These are phyloP conservation scores for Erythrobasidium yunnanense DNA, from an alignment of 768 basidiomycete species.

Conservation along the genomic window DNA sequence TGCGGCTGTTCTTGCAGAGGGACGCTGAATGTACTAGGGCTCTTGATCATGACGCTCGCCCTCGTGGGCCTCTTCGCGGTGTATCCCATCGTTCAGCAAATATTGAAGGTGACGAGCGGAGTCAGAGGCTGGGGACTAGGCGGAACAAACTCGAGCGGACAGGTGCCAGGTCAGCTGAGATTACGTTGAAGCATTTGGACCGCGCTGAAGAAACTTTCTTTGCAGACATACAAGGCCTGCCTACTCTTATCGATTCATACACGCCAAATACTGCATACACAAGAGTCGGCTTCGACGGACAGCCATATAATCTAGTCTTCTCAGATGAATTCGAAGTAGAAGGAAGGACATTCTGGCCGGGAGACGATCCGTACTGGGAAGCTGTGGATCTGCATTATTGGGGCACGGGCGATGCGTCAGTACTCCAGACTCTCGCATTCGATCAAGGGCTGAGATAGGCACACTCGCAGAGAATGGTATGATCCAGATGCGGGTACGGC, in stretches of 20 bases:
- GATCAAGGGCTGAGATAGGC: too few relatives aligned
- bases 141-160: slow-evolving; percentile 58
- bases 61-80: slow-evolving; percentile 73
- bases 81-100: slow-evolving; percentile 67
- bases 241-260: slow-evolving; percentile 12
- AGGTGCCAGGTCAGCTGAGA: slow-evolving; percentile 47
- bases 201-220: too few relatives aligned
- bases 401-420: slow-evolving; percentile 36
- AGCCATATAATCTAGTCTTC: slow-evolving; percentile 59
- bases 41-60: slow-evolving; percentile 57
- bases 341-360: slow-evolving; percentile 60
- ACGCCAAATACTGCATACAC: slow-evolving; percentile 16
- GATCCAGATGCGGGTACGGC: slow-evolving; percentile 60
- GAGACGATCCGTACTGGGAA: slow-evolving; percentile 47
- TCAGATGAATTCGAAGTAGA: slow-evolving; percentile 72
- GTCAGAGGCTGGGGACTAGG: background rate
- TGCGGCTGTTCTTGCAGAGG: slow-evolving; percentile 66
- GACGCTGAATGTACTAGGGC: slow-evolving; percentile 64
- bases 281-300: slow-evolving; percentile 14
- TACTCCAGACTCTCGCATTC: too few relatives aligned
- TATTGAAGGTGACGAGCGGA: slow-evolving; percentile 38
- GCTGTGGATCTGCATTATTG: slow-evolving; percentile 47
- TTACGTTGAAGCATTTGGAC: too few relatives aligned
- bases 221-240: slow-evolving; percentile 2
- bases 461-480: slow-evolving; percentile 63